These are phyloP conservation scores for Chalara sp. DNA, from an alignment of 2,329 filamentous ascomycete species.

Conservation along the genomic window DNA sequence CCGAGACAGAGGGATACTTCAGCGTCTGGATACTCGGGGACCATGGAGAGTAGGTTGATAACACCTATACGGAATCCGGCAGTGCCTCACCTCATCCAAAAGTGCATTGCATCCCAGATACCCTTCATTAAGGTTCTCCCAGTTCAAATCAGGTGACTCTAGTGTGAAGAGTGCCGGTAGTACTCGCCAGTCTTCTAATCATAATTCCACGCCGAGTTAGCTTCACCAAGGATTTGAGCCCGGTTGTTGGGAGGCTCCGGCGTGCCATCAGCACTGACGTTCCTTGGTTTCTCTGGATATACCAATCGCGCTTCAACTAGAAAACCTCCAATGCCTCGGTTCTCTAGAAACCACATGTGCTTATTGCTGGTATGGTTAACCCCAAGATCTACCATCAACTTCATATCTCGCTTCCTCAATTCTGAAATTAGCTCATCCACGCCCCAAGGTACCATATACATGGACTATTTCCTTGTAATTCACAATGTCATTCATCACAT, in stretches of 20 bases:
- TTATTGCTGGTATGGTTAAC: constrained; percentile 72
- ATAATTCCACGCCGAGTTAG: constrained; percentile 53
- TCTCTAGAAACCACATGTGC: constrained; percentile 56
- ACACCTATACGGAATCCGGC: constrained; percentile 71
- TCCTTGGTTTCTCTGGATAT: constrained; percentile 55
- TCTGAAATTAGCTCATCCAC: constrained; percentile 55
- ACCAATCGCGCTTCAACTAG: constrained; percentile 53
- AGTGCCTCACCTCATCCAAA: constrained; percentile 71
- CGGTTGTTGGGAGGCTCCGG: constrained; percentile 70
- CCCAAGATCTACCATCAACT: constrained; percentile 67
- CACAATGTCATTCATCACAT: constrained; percentile 66
- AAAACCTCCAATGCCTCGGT: constrained; percentile 39
- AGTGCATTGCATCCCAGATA: constrained; percentile 64
- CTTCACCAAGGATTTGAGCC: constrained; percentile 51
- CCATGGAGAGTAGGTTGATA: constrained; percentile 67
- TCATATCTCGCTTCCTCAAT: constrained; percentile 57
- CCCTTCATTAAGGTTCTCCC: constrained; percentile 55
- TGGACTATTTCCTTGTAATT: constrained; percentile 61
- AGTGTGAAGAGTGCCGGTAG: constrained; percentile 71
- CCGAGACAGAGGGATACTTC: constrained; percentile 40
- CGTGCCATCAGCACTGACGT: constrained; percentile 44
- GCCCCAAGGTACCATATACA: constrained; percentile 61
- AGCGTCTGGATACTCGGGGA: constrained; percentile 49
- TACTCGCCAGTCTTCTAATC: constrained; percentile 69
- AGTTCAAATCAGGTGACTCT: constrained; percentile 81